Evolutionary conservation across 345 rosid genomes (phyloP).

Genomic region (Anacardium occidentale): DNA sequence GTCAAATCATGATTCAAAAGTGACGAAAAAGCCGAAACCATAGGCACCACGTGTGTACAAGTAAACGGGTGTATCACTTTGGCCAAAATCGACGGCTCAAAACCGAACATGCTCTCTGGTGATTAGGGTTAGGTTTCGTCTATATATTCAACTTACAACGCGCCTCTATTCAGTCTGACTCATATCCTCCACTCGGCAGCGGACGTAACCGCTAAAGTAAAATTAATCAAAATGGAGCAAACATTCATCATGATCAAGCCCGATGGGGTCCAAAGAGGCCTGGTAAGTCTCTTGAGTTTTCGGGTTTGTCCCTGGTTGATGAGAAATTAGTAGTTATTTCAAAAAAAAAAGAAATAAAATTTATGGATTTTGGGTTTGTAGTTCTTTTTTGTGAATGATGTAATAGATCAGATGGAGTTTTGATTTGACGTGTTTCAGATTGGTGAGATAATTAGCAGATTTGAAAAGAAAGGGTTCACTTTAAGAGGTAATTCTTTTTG

Average conservation of each 20-base stretch:
- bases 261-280: constrained; percentile 94
- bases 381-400: too few relatives aligned
- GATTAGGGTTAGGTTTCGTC: constrained; percentile 17
- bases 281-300: constrained; percentile 34
- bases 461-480: constrained; percentile 94
- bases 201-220: not conserved
- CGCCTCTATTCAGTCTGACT: not conserved
- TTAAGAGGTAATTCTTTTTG: constrained; percentile 56
- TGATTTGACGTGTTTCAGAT: constrained; percentile 48
- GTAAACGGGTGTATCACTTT: not conserved
- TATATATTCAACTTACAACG: not conserved
- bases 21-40: too few relatives aligned
- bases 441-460: constrained; percentile 83
- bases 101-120: constrained; percentile 6
- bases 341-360: too few relatives aligned
- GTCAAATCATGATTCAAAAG: too few relatives aligned
- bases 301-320: not conserved
- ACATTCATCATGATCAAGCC: constrained; percentile 98
- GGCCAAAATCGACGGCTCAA: not conserved
- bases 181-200: not conserved
- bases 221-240: constrained; percentile 66
- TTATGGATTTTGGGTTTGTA: too few relatives aligned
- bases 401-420: not conserved
- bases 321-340: too few relatives aligned
- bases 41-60: not conserved